Evolutionary conservation across 768 basidiomycete species (phyloP), one percentile per base, ranked within the genome.

Genomic region (Auricularia sp.): DNA sequence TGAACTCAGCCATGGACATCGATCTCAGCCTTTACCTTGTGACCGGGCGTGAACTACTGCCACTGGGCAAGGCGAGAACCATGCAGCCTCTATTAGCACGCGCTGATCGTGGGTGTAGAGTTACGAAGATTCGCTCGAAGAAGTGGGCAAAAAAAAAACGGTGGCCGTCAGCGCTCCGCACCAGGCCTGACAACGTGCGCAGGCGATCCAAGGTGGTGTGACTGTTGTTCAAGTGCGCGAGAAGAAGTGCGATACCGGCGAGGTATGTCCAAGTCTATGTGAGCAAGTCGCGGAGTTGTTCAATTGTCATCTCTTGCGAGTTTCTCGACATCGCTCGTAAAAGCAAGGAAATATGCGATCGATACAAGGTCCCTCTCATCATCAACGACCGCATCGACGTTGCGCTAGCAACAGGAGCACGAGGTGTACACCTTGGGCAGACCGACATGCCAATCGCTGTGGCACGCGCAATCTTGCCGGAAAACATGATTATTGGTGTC

Each of bases 381-480:
- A 90, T 98, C 75, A 92, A 93, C 71, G 90, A 91, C 73, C 84
- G 93, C 11, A 78, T 96, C 64, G 95, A 97, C 70, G 84, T 98
- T 29, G 91, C 90, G 8, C 79, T 94, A 23, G 90, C 91, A 6
- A 77, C 91, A 23, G 78, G 83, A 54, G 87, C 87, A 2, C 82
- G 83, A 56, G 93, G 94, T 16, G 86, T 96, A 11, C 95, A 98
- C 72, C 78, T 97, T 54, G 95, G 95, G 5, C 95, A 97, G 75
- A 81, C 84, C 0, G 94, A 96, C 72, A 90, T 92, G 83, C 83
- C 89, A 2, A 79, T 90, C 11, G 71, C 78, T 51, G 71, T 84
- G 53, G 93, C 87, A 3, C 84, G 87, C 33, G 72, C 72, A 12
- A 77, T 97, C 2, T 80, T 98, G 3, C 91, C 91, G 0, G 71